Evolutionary conservation across 2,329 filamentous ascomycete genomes (phyloP).

Genomic region (Metarhizium sp.): DNA sequence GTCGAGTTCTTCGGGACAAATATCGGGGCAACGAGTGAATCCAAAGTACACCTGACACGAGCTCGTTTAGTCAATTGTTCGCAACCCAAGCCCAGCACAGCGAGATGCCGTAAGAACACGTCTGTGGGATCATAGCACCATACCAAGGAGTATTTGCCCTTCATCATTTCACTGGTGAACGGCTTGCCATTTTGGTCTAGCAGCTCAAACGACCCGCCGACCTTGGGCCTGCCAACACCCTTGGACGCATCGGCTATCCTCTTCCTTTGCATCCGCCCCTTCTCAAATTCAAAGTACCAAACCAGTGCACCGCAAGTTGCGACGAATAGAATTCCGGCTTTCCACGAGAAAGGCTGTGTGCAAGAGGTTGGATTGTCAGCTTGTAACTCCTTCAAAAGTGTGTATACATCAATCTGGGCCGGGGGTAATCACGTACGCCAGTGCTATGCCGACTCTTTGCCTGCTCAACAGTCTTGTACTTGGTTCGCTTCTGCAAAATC

Average conservation of each 20-base stretch:
- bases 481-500: conserved; percentile 28
- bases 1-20: conserved; percentile 97
- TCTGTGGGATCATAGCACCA: conserved; percentile 17
- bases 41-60: conserved; percentile 78
- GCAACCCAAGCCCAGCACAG: background rate
- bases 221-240: conserved; percentile 84
- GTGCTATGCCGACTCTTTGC: conserved; percentile 48
- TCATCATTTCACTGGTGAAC: conserved; percentile 72
- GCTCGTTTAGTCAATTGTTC: background rate
- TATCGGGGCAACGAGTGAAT: conserved; percentile 96
- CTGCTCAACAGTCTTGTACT: conserved; percentile 47
- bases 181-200: conserved; percentile 70
- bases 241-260: conserved; percentile 86
- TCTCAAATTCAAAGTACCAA: conserved; percentile 90
- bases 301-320: conserved; percentile 66
- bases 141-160: conserved; percentile 76
- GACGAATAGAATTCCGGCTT: conserved; percentile 79
- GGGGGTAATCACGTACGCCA: conserved; percentile 31
- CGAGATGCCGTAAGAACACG: background rate
- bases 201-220: conserved; percentile 78
- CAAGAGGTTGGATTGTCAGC: conserved; percentile 15
- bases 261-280: conserved; percentile 81
- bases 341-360: conserved; percentile 80
- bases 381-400: background rate
- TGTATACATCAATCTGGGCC: background rate